Evolutionary conservation across 805 yeast species (phyloP).

Genomic region (Candida schatavii): DNA sequence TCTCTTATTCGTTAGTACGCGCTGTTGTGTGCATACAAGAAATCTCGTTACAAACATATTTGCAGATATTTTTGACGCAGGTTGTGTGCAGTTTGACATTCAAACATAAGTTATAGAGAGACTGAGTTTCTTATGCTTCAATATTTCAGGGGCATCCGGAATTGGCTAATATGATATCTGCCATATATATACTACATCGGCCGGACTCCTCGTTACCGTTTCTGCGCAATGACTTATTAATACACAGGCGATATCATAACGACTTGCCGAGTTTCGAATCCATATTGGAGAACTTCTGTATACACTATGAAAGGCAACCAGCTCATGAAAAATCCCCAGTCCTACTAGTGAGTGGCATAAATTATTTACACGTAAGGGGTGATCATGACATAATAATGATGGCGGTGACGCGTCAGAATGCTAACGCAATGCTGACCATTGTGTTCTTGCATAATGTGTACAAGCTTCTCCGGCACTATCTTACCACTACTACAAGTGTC

Average conservation of each 20-base stretch:
- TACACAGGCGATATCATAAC: constrained; percentile 33
- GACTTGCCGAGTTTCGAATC: constrained; percentile 23
- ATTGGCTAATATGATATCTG: constrained; percentile 29
- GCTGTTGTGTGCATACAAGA: too few relatives aligned
- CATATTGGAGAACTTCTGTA: constrained; percentile 25
- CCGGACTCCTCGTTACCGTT: constrained; percentile 25
- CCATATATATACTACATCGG: constrained; percentile 35
- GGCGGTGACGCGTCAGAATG: constrained; percentile 43
- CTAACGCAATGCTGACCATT: constrained; percentile 57
- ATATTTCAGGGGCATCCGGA: too few relatives aligned
- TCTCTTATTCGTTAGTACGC: too few relatives aligned
- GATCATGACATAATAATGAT: constrained; percentile 44
- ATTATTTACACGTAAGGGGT: constrained; percentile 50
- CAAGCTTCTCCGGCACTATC: constrained; percentile 26
- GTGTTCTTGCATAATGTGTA: constrained; percentile 49
- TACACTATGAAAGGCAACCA: constrained; percentile 15
- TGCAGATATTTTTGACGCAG: not conserved
- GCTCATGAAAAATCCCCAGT: constrained; percentile 40
- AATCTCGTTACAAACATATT: too few relatives aligned
- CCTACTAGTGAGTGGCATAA: constrained; percentile 45
- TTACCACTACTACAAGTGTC: constrained; percentile 3
- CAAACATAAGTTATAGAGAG: too few relatives aligned
- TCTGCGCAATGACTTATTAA: constrained; percentile 29
- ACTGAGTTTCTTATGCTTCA: too few relatives aligned
- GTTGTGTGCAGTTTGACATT: not conserved